Evolutionary conservation across 345 rosid genomes (phyloP).

Genomic region (Salix viminalis): DNA sequence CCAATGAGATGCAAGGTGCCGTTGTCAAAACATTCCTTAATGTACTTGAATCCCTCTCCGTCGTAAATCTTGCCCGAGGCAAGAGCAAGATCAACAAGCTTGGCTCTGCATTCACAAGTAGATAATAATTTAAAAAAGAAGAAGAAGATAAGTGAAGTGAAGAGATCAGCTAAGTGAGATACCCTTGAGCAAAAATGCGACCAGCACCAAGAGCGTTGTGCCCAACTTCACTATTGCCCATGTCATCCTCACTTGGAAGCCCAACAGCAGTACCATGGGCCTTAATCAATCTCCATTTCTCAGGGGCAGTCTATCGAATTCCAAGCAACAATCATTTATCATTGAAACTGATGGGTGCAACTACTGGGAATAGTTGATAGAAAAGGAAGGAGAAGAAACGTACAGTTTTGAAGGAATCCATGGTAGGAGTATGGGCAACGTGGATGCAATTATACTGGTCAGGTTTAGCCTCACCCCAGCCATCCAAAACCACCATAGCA

Average conservation of each 20-base stretch:
- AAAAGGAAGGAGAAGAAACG: background rate
- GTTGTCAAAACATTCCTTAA: conserved; percentile 48
- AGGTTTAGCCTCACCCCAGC: conserved; percentile 91
- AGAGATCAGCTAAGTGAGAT: background rate
- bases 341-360: background rate
- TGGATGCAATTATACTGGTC: conserved; percentile 86
- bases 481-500: conserved; percentile 84
- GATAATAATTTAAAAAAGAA: background rate
- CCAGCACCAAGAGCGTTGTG: conserved; percentile 99
- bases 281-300: conserved; percentile 77
- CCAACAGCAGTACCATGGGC: conserved; percentile 96
- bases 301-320: conserved; percentile 57
- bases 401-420: conserved; percentile 86
- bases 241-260: conserved; percentile 91
- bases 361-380: no score
- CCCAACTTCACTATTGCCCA: conserved; percentile 99
- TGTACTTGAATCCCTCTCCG: conserved; percentile 81
- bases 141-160: background rate
- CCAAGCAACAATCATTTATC: background rate
- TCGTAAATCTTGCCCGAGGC: conserved; percentile 82
- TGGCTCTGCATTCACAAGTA: conserved; percentile 51
- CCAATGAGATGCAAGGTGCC: conserved; percentile 87
- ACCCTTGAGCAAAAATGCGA: conserved; percentile 92
- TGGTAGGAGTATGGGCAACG: conserved; percentile 79
- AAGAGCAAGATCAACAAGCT: conserved; percentile 89